Conservation (phyloP, 225 moss, liverwort and hornwort species). For the Bryum argenteum region DNA sequence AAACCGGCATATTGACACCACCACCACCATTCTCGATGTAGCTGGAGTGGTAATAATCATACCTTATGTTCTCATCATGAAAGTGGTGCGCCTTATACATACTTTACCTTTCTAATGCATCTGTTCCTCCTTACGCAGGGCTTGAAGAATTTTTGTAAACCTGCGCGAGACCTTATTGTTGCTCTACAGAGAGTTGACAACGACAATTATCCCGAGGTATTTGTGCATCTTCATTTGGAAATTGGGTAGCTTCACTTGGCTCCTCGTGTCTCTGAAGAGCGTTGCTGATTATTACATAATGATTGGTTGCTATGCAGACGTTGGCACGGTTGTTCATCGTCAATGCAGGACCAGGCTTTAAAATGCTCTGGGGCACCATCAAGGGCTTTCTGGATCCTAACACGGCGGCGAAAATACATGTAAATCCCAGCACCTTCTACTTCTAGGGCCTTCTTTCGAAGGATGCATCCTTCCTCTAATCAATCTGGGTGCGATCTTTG, state of each 20-base stretch:
- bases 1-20: constrained; percentile 60
- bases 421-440: constrained; percentile 21
- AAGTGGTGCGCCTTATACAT: not conserved
- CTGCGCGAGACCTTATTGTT: constrained; percentile 64
- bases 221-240: constrained; percentile 5
- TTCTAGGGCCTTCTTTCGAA: not conserved
- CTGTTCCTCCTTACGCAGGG: constrained; percentile 36
- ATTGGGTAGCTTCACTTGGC: constrained; percentile 9
- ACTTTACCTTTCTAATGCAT: not conserved
- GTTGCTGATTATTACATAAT: constrained; percentile 16
- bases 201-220: constrained; percentile 70
- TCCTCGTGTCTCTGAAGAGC: constrained; percentile 2
- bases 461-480: not conserved
- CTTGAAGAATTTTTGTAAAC: constrained; percentile 60
- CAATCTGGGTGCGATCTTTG: not conserved
- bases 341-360: constrained; percentile 71
- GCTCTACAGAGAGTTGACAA: constrained; percentile 64
- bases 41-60: constrained; percentile 60
- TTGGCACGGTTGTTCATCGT: constrained; percentile 60
- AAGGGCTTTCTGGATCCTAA: constrained; percentile 68
- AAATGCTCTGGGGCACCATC: constrained; percentile 63
- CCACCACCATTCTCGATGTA: constrained; percentile 72
- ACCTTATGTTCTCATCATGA: not conserved
- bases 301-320: constrained; percentile 47
- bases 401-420: constrained; percentile 61